phyloP scores from a whole-genome alignment of 2,329 filamentous ascomycete species.

The Aspergillus texensis region DNA sequence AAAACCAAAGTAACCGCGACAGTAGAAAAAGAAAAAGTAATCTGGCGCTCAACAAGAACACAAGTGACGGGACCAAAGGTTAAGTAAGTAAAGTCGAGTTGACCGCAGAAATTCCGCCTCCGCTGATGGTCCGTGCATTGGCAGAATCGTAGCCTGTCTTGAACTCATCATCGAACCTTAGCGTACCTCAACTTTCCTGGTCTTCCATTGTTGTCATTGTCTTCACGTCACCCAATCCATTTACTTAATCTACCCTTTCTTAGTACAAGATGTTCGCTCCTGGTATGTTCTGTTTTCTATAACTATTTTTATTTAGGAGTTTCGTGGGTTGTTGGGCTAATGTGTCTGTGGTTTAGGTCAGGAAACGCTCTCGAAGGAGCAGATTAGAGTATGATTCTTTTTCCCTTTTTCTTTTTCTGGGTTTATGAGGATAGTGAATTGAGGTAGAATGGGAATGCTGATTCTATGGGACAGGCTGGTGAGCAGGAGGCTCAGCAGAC shows the following conservation, averaged over 20 bases:
- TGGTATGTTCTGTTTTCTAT: constrained; percentile 23
- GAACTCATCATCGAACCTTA: constrained; percentile 5
- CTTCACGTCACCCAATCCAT: constrained; percentile 1
- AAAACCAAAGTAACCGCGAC: too few relatives aligned
- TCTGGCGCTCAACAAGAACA: neutral
- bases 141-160: constrained; percentile 23
- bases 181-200: constrained; percentile 27
- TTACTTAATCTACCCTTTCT: neutral
- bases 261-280: constrained; percentile 37
- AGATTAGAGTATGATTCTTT: constrained; percentile 42
- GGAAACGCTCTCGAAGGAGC: constrained; percentile 50
- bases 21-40: neutral
- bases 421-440: neutral
- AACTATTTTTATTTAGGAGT: neutral
- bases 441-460: neutral
- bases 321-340: neutral
- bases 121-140: constrained; percentile 21
- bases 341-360: constrained; percentile 31
- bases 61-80: neutral
- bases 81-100: neutral
- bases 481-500: constrained; percentile 58
- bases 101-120: constrained; percentile 23
- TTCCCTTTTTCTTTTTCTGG: neutral
- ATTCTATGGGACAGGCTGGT: constrained; percentile 39
- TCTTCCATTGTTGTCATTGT: constrained; percentile 6